phyloP scores from a whole-genome alignment of 1,284 basidiomycete species.

The Leccinum brunneo-olivaceum region DNA sequence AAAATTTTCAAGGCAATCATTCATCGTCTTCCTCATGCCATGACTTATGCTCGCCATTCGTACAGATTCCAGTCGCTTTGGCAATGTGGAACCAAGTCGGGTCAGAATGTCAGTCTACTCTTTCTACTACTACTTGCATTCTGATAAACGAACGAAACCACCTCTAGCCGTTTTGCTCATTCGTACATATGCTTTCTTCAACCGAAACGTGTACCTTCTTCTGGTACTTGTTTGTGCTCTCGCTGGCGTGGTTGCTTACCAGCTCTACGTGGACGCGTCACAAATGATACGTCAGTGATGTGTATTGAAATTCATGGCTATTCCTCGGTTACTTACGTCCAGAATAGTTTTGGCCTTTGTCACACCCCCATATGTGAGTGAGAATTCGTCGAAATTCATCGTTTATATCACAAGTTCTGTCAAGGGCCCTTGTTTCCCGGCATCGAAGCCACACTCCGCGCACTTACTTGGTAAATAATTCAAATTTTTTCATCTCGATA shows the following conservation, averaged over 20 bases:
- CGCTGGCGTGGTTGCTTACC: conserved; percentile 66
- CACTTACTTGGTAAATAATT: conserved; percentile 63
- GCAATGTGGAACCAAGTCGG: conserved; percentile 83
- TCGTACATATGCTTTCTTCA: conserved; percentile 78
- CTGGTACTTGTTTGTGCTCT: conserved; percentile 54
- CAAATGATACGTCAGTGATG: conserved; percentile 63
- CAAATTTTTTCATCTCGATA: conserved; percentile 4
- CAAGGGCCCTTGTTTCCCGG: conserved; percentile 66
- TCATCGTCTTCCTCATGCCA: conserved; percentile 11
- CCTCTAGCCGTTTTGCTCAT: conserved; percentile 63
- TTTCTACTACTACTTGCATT: background rate
- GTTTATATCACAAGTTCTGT: conserved; percentile 20
- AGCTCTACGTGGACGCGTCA: conserved; percentile 68
- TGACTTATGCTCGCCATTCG: conserved; percentile 5
- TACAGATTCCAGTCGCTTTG: conserved; percentile 65
- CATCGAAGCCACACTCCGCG: conserved; percentile 69
- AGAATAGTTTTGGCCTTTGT: conserved; percentile 61
- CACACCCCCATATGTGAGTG: conserved; percentile 51
- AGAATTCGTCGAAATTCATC: background rate
- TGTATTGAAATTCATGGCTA: background rate
- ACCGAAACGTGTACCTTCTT: conserved; percentile 61
- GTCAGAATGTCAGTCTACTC: conserved; percentile 53
- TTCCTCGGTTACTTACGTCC: conserved; percentile 10
- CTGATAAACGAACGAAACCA: conserved; percentile 15
- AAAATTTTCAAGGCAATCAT: conserved; percentile 55